A percentile compares a stretch with the other conserved stretches of the same genome.
Evolutionary conservation across 2,329 filamentous ascomycete species (phyloP).

Genomic region (Apiospora aurea): DNA sequence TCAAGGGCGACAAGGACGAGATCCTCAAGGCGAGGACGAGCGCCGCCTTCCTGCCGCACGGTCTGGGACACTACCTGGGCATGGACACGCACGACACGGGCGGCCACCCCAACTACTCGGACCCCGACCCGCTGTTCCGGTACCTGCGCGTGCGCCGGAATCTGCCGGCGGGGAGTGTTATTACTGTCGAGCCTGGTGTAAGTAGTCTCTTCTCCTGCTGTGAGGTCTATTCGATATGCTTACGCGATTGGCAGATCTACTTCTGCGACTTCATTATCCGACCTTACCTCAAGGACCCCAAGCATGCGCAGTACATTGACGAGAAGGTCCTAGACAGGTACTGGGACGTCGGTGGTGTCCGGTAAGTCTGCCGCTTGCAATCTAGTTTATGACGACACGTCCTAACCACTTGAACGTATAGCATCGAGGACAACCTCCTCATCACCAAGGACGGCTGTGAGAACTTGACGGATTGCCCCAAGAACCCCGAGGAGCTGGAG

Average conservation of each 20-base stretch:
- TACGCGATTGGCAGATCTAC: constrained; percentile 67
- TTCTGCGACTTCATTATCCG: constrained; percentile 91
- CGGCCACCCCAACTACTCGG: constrained; percentile 78
- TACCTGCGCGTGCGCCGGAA: constrained; percentile 82
- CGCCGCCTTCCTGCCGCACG: constrained; percentile 90
- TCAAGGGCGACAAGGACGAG: constrained; percentile 72
- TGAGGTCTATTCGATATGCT: not conserved
- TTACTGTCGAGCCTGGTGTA: constrained; percentile 94
- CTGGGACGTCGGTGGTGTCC: constrained; percentile 81
- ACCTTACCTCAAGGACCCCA: constrained; percentile 76
- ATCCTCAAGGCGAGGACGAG: constrained; percentile 82
- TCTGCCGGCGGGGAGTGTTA: constrained; percentile 79
- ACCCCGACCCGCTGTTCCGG: constrained; percentile 83
- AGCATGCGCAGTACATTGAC: constrained; percentile 80
- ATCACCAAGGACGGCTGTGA: constrained; percentile 73
- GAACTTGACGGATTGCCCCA: constrained; percentile 76
- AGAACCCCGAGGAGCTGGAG: constrained; percentile 70
- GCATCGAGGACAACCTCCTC: constrained; percentile 75
- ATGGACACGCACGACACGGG: constrained; percentile 92
- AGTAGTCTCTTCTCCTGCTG: constrained; percentile 41
- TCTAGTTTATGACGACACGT: not conserved
- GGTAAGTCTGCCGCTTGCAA: constrained; percentile 49
- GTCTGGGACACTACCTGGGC: constrained; percentile 88
- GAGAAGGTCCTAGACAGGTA: constrained; percentile 75
- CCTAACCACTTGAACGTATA: constrained; percentile 36